Conservation (phyloP, 768 basidiomycete genomes). For the Pleurotus tuoliensis region DNA sequence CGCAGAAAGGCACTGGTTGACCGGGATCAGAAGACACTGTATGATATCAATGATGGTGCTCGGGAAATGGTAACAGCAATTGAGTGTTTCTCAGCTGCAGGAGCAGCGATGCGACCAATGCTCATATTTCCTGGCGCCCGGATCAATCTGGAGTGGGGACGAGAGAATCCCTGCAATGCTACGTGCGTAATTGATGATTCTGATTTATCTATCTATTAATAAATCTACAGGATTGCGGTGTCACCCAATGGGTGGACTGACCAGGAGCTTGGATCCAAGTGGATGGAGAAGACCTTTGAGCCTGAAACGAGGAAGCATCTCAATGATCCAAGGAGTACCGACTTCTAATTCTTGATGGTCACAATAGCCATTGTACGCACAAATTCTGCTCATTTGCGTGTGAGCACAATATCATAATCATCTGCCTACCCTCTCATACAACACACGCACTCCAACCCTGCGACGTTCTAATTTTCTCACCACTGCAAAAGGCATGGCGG, state of each 20-base stretch:
- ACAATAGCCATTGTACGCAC: conserved; percentile 14
- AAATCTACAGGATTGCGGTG: background rate
- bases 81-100: conserved; percentile 35
- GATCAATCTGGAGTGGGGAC: conserved; percentile 12
- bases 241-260: conserved; percentile 21
- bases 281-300: conserved; percentile 16
- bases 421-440: conserved; percentile 20
- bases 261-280: conserved; percentile 13
- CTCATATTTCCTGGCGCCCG: conserved; percentile 6
- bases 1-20: conserved; percentile 16
- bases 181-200: conserved; percentile 8
- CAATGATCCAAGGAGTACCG: conserved; percentile 2
- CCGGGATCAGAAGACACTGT: conserved; percentile 13
- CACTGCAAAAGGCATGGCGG: conserved; percentile 21
- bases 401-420: conserved; percentile 12
- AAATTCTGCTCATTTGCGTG: conserved; percentile 10
- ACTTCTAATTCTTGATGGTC: conserved; percentile 19
- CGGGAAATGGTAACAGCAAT: conserved; percentile 39
- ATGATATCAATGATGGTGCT: conserved; percentile 22
- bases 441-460: conserved; percentile 17
- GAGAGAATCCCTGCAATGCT: conserved; percentile 14
- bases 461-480: conserved; percentile 29
- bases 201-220: background rate
- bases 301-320: conserved; percentile 1
- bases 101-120: conserved; percentile 11